Conservation (phyloP, 1,284 basidiomycete species). For the Xerocomus minutiporus region DNA sequence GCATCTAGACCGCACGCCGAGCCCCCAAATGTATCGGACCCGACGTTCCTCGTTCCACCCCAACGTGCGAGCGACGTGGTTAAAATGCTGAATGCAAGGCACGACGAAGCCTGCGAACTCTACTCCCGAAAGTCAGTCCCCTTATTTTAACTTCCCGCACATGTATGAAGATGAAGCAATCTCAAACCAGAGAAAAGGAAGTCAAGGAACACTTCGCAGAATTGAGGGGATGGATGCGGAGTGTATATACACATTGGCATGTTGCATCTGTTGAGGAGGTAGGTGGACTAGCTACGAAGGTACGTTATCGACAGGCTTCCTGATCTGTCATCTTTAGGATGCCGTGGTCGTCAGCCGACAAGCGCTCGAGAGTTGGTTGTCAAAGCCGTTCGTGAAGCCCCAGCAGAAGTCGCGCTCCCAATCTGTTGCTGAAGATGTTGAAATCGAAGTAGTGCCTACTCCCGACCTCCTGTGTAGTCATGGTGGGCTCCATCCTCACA, state of each 20-base stretch:
- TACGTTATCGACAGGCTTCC: slow-evolving; percentile 12
- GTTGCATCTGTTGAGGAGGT: slow-evolving; percentile 47
- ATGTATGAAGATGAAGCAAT: slow-evolving; percentile 14
- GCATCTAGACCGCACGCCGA: slow-evolving; percentile 12
- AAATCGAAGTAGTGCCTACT: slow-evolving; percentile 17
- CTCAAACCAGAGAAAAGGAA: slow-evolving; percentile 40
- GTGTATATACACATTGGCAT: slow-evolving; percentile 64
- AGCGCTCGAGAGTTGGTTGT: slow-evolving; percentile 60
- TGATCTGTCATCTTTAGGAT: slow-evolving; percentile 36
- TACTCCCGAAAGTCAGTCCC: slow-evolving; percentile 48
- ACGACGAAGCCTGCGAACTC: slow-evolving; percentile 48
- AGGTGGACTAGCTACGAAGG: slow-evolving; percentile 9
- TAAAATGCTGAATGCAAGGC: slow-evolving; percentile 49
- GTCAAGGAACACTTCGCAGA: slow-evolving; percentile 44
- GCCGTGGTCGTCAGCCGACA: slow-evolving; percentile 55
- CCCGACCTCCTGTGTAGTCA: slow-evolving; percentile 58
- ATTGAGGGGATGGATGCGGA: slow-evolving; percentile 49
- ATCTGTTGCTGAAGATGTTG: slow-evolving; percentile 12
- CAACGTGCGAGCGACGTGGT: slow-evolving; percentile 51
- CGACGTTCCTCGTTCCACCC: slow-evolving; percentile 42
- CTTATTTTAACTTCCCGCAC: slow-evolving; percentile 15
- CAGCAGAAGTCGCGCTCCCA: slow-evolving; percentile 21
- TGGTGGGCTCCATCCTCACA: slow-evolving; percentile 51
- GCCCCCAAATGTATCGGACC: slow-evolving; percentile 13
- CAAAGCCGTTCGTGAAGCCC: slow-evolving; percentile 32